A percentile compares a stretch with the other conserved stretches of the same genome.
These are phyloP conservation scores for Aphanocladium album DNA, from an alignment of 2,329 filamentous ascomycete genomes.

Conservation along the genomic window DNA sequence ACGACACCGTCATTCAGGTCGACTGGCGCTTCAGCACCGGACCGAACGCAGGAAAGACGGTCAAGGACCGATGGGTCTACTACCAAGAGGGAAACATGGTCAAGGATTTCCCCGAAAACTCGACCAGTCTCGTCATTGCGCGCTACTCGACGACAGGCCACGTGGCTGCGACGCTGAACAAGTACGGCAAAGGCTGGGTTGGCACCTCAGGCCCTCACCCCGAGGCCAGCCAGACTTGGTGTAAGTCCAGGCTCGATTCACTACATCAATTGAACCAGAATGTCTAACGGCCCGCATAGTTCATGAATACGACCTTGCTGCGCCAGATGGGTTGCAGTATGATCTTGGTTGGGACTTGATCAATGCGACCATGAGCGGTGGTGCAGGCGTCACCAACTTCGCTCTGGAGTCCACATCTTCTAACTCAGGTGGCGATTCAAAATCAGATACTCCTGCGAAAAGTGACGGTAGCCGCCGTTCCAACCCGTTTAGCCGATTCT, in stretches of 20 bases:
- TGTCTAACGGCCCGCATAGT: too few species aligned
- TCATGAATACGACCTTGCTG: slow-evolving; percentile 14
- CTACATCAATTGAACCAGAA: too few species aligned
- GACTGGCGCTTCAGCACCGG: slow-evolving; percentile 20
- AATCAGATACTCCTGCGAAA: neutral
- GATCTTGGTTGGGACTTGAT: slow-evolving; percentile 22
- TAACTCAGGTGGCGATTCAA: neutral
- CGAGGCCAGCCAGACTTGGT: slow-evolving; percentile 22
- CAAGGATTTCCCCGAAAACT: slow-evolving; percentile 12
- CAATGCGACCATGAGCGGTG: slow-evolving; percentile 16
- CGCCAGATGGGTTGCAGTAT: slow-evolving; percentile 20
- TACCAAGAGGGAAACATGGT: slow-evolving; percentile 23
- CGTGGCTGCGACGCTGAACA: slow-evolving; percentile 21
- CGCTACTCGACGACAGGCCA: slow-evolving; percentile 20
- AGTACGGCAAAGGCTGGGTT: slow-evolving; percentile 21
- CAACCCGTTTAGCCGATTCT: neutral
- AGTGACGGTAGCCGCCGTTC: neutral
- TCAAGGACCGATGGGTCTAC: slow-evolving; percentile 19
- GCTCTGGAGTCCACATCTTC: too few species aligned
- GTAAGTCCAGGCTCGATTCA: too few species aligned
- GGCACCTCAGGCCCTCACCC: slow-evolving; percentile 23
- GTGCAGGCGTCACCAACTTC: neutral
- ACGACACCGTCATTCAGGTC: slow-evolving; percentile 21
- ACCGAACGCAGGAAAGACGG: slow-evolving; percentile 12
- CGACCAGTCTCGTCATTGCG: slow-evolving; percentile 15